These are phyloP conservation scores for Colletotrichum sp. DNA, from an alignment of 2,329 filamentous ascomycete genomes.

Conservation along the genomic window DNA sequence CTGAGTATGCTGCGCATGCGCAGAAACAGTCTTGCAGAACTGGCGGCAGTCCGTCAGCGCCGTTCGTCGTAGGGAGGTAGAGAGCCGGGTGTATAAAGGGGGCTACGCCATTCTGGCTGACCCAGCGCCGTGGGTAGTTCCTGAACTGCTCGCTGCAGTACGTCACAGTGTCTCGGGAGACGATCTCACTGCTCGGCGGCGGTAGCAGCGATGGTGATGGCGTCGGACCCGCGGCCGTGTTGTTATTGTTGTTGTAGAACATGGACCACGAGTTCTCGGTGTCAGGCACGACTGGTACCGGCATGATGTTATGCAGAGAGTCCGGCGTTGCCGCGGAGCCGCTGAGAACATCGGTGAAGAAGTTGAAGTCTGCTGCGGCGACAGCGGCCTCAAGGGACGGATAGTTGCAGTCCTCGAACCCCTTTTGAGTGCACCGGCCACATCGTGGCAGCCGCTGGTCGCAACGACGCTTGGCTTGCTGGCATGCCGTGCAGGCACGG, in stretches of 20 bases:
- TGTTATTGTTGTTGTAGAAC: slow-evolving; percentile 16
- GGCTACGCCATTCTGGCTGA: slow-evolving; percentile 25
- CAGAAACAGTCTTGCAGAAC: slow-evolving; percentile 34
- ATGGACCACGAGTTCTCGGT: slow-evolving; percentile 17
- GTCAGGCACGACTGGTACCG: slow-evolving; percentile 9
- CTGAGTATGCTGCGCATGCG: slow-evolving; percentile 26
- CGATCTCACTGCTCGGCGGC: not conserved
- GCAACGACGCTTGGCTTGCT: slow-evolving; percentile 41
- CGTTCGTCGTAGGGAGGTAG: slow-evolving; percentile 23
- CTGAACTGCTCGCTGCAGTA: slow-evolving; percentile 23
- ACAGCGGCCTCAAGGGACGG: slow-evolving; percentile 23
- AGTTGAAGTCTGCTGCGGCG: slow-evolving; percentile 27
- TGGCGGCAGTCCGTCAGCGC: slow-evolving; percentile 24
- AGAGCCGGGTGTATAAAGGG: slow-evolving; percentile 32
- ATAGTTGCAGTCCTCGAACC: slow-evolving; percentile 28
- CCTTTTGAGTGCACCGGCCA: slow-evolving; percentile 33
- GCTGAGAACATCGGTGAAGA: slow-evolving; percentile 28
- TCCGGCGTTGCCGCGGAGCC: slow-evolving; percentile 11
- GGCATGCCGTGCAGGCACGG: slow-evolving; percentile 39
- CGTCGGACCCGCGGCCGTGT: not conserved
- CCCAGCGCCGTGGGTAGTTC: slow-evolving; percentile 29
- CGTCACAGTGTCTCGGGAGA: slow-evolving; percentile 15
- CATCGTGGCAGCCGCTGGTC: slow-evolving; percentile 37
- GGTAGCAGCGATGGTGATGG: slow-evolving; percentile 4
- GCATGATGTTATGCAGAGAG: slow-evolving; percentile 14